Conservation (phyloP, 1,284 basidiomycete species). For the Neonothopanus nambi region DNA sequence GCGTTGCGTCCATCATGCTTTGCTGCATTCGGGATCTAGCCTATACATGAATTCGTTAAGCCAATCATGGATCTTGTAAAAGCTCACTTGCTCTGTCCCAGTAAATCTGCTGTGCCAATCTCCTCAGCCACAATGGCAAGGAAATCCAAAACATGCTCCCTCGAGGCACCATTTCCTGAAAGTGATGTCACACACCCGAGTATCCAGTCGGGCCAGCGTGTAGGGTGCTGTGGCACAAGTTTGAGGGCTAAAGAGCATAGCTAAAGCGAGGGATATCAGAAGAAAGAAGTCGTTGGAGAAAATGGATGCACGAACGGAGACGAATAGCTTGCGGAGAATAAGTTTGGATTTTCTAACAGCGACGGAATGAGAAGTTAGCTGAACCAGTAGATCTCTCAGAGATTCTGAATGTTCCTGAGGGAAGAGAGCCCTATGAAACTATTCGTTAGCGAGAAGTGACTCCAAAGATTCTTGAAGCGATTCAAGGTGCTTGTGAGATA, state of each 20-base stretch:
- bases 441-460: not conserved
- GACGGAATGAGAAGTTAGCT: conserved; percentile 62
- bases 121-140: conserved; percentile 83
- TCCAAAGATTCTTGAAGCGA: too few species aligned
- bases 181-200: conserved; percentile 56
- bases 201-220: conserved; percentile 75
- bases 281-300: not conserved
- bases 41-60: not conserved
- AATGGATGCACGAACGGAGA: conserved; percentile 59
- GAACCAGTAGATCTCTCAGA: conserved; percentile 63
- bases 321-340: conserved; percentile 83
- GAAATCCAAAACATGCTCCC: conserved; percentile 72
- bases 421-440: conserved; percentile 34
- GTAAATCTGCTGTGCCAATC: conserved; percentile 69
- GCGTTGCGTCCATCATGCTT: conserved; percentile 61
- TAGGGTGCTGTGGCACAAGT: conserved; percentile 56
- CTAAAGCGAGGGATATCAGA: conserved; percentile 33
- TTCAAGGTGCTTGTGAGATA: too few species aligned
- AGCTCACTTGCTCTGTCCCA: conserved; percentile 73
- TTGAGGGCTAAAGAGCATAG: conserved; percentile 76
- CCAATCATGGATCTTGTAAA: conserved; percentile 5
- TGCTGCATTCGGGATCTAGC: conserved; percentile 60
- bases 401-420: conserved; percentile 51
- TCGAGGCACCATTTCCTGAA: conserved; percentile 53
- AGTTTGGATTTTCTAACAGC: conserved; percentile 57